Percentiles rank a stretch among this genome's conserved stretches.
These are phyloP conservation scores for Rhizomucor pusillus DNA, from an alignment of 371 early-diverging fungal species.

Conservation along the genomic window DNA sequence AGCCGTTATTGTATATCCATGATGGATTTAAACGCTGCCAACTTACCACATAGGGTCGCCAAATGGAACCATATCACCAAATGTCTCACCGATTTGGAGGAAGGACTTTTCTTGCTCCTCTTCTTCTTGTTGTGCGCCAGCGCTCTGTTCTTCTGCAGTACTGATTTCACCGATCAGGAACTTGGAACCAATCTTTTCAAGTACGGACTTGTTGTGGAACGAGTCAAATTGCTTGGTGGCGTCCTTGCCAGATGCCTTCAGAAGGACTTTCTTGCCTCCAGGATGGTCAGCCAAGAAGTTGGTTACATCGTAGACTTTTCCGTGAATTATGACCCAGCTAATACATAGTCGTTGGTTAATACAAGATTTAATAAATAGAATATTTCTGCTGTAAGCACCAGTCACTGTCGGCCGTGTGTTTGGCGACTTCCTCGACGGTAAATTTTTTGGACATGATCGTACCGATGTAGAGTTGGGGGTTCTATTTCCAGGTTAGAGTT, in stretches of 20 bases:
- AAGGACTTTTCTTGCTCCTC: constrained; percentile 21
- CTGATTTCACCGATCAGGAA: constrained; percentile 61
- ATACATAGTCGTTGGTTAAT: background rate
- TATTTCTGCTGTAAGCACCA: no score
- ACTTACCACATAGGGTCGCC: constrained; percentile 79
- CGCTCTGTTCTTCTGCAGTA: constrained; percentile 49
- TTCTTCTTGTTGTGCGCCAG: constrained; percentile 8
- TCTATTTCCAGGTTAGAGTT: background rate
- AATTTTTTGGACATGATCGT: constrained; percentile 34
- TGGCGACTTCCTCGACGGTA: constrained; percentile 70
- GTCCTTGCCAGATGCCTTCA: constrained; percentile 84
- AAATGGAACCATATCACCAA: constrained; percentile 79
- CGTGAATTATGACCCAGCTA: constrained; percentile 88
- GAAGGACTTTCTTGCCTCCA: constrained; percentile 64
- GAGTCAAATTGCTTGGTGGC: constrained; percentile 87
- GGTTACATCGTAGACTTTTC: constrained; percentile 79
- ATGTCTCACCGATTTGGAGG: constrained; percentile 29
- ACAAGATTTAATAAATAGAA: background rate
- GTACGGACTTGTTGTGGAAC: constrained; percentile 69
- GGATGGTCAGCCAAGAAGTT: constrained; percentile 78
- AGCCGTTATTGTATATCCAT: no score
- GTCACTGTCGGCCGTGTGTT: constrained; percentile 74
- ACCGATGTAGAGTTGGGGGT: no score
- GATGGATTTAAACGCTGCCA: no score
- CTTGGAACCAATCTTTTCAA: constrained; percentile 57